A percentile compares a stretch with the other conserved stretches of the same genome.
Conservation (phyloP, 1,139 yeast genomes). For the Taiozyma sp. region DNA sequence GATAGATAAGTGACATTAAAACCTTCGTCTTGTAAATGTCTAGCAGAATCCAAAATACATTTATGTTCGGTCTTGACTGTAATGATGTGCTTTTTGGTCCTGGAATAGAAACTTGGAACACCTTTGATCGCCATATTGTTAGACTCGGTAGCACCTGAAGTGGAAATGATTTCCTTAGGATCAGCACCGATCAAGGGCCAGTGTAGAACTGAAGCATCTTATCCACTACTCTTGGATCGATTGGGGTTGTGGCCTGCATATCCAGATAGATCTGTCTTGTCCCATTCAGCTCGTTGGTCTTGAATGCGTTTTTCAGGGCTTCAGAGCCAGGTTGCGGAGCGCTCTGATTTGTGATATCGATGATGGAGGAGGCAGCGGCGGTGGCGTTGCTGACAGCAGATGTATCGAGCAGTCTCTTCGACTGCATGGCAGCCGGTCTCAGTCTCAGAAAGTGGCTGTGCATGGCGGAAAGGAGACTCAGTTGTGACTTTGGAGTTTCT, state of each 20-base stretch:
- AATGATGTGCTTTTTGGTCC: slow-evolving; percentile 88
- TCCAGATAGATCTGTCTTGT: slow-evolving; percentile 89
- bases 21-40: slow-evolving; percentile 95
- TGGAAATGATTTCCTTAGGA: slow-evolving; percentile 93
- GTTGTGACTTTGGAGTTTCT: not conserved
- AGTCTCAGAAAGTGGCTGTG: not conserved
- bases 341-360: slow-evolving; percentile 11
- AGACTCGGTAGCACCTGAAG: slow-evolving; percentile 97
- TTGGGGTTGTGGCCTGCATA: slow-evolving; percentile 97
- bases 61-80: slow-evolving; percentile 97
- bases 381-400: slow-evolving; percentile 12
- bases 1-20: slow-evolving; percentile 93
- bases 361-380: slow-evolving; percentile 7
- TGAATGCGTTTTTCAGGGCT: slow-evolving; percentile 32
- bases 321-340: slow-evolving; percentile 21
- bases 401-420: slow-evolving; percentile 17
- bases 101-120: slow-evolving; percentile 87
- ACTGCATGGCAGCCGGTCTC: not conserved
- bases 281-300: slow-evolving; percentile 41
- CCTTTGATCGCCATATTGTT: slow-evolving; percentile 95
- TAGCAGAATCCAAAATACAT: slow-evolving; percentile 93
- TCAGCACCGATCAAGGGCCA: slow-evolving; percentile 87
- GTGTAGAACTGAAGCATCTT: slow-evolving; percentile 90
- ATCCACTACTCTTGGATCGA: slow-evolving; percentile 95
- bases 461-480: not conserved